Percentiles rank a stretch among this genome's conserved stretches.
These are phyloP conservation scores for Hypomontagnella submonticulosa DNA, from an alignment of 495 filamentous ascomycete genomes.

Conservation along the genomic window DNA sequence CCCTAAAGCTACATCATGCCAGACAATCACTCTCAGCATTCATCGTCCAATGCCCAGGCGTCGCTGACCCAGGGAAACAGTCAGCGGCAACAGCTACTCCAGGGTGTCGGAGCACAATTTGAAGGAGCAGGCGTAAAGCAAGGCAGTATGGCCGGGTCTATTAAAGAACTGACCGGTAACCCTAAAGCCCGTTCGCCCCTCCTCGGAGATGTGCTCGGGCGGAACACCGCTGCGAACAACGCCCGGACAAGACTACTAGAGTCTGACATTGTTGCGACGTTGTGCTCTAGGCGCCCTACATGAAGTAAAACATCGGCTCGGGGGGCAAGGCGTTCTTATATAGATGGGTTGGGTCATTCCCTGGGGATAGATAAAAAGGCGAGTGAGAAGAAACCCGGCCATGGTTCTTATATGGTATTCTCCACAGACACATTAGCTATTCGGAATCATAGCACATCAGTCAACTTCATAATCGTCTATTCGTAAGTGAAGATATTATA, in stretches of 20 bases:
- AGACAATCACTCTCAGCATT: not conserved
- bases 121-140: not conserved
- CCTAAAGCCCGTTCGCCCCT: not conserved
- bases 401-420: too few relatives aligned
- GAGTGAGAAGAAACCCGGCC: too few relatives aligned
- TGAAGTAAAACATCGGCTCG: not conserved
- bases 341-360: too few relatives aligned
- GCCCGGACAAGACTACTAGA: conserved; percentile 3
- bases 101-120: conserved; percentile 29
- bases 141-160: not conserved
- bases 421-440: too few relatives aligned
- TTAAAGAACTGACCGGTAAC: conserved; percentile 10
- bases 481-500: too few relatives aligned
- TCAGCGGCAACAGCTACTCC: conserved; percentile 10
- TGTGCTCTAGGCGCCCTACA: not conserved
- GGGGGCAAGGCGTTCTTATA: not conserved
- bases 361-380: too few relatives aligned
- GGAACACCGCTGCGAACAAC: conserved; percentile 1
- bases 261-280: conserved; percentile 5
- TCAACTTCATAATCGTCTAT: too few relatives aligned
- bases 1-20: conserved; percentile 5
- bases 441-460: too few relatives aligned
- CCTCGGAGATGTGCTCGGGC: conserved; percentile 14
- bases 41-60: not conserved
- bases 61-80: not conserved